Conservation (phyloP, 1,139 yeast genomes). For the Saccharomyces pastorianus region DNA sequence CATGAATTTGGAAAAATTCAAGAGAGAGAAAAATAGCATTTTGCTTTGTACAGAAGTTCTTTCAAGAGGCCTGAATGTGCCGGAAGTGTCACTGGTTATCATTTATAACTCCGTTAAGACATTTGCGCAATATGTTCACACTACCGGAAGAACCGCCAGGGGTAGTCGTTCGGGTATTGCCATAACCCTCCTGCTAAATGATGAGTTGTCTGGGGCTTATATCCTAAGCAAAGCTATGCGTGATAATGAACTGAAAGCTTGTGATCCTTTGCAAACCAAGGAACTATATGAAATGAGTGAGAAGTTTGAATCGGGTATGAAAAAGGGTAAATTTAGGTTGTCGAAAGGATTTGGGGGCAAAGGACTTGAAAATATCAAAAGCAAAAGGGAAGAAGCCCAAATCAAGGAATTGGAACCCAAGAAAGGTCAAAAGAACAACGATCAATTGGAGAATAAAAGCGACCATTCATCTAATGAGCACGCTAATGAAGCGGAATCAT, state of each 20-base stretch:
- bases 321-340: constrained; percentile 59
- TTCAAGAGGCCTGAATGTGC: constrained; percentile 90
- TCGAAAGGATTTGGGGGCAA: constrained; percentile 87
- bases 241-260: constrained; percentile 37
- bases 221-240: constrained; percentile 58
- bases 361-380: constrained; percentile 77
- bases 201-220: constrained; percentile 64
- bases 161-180: constrained; percentile 80
- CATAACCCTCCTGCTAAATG: constrained; percentile 50
- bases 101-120: constrained; percentile 88
- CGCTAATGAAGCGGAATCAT: constrained; percentile 38
- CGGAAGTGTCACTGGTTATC: constrained; percentile 67
- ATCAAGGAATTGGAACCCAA: constrained; percentile 42
- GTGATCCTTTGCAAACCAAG: constrained; percentile 35
- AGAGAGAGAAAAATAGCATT: constrained; percentile 46
- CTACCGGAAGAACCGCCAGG: constrained; percentile 95
- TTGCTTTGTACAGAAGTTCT: constrained; percentile 89
- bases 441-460: constrained; percentile 23
- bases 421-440: constrained; percentile 25
- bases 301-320: constrained; percentile 52
- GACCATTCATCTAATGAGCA: constrained; percentile 12
- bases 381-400: constrained; percentile 51
- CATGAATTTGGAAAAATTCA: constrained; percentile 64
- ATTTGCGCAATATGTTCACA: constrained; percentile 90
- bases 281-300: constrained; percentile 45